Base-by-base conservation (phyloP, 306 rosid genomes). In the Arachis hypogaea region DNA sequence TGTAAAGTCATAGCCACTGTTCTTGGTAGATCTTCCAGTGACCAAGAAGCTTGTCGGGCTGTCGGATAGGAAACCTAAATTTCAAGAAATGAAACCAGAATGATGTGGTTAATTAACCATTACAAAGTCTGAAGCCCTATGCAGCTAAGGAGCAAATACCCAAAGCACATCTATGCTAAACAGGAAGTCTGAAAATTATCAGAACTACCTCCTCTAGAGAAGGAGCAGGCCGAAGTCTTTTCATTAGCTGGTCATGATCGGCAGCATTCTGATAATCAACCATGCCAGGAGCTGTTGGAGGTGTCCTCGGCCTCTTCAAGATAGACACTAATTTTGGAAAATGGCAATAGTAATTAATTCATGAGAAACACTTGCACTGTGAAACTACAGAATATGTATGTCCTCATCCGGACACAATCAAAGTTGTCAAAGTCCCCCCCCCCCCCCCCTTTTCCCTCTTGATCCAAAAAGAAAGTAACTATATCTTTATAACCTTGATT, bases 21-120 rank as follows among this genome's bases (percentile, higher is more conserved):
- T 88, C 88, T 84, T 4, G 98, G 98, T 64, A 93, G 86, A 75
- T 90, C 96, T 67, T 93, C 95, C 52, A 10, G 69, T 12, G 93
- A 88, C 89, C 90, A 90, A 70, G 93, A 81, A 80, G 86, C 79
- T 84, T 81, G 95, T 54, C 90, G 86, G 59, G 89, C 77, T 5
- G 74, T 68, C 10, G 92, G 91, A 80, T 84, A 87, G 33, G 94
- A 85, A 68, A 85, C 90, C 98, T 93, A 73, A 78, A 76, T 72
- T 60, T 64, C 57, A 74, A 74, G 30, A 71, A 66, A 76, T 58
- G 56, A 77, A 59, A 59, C 58, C 77, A 66, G 50, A 67, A 47
- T 38, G 59, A 60, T 51, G 78, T 11, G 36, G 71, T 47, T 78
- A 16, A 55, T 61, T 73, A 73, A 61, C 77, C 46, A 59, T 41